Evolutionary conservation across 2,329 filamentous ascomycete species (phyloP).

Genomic region (Aspergillus tanneri): DNA sequence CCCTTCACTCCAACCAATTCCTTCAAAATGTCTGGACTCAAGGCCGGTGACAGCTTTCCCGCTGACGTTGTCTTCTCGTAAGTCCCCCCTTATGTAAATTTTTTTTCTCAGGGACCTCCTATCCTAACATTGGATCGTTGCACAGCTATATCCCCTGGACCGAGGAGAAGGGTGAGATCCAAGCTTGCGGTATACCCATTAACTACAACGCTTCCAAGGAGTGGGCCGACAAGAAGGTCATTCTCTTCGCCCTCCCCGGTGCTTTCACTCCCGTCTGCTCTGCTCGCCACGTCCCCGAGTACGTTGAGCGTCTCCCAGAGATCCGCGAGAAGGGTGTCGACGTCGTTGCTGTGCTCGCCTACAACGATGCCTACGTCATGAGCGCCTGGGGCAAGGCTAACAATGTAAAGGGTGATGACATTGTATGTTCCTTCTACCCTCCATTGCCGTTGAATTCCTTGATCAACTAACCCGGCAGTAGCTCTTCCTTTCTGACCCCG

Average conservation of each 20-base stretch:
- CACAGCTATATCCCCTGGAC: constrained; percentile 77
- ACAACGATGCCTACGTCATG: constrained; percentile 86
- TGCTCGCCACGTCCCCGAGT: constrained; percentile 75
- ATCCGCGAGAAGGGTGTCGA: constrained; percentile 81
- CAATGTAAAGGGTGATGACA: constrained; percentile 68
- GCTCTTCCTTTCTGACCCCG: constrained; percentile 75
- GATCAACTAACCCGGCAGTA: constrained; percentile 27
- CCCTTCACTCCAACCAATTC: constrained; percentile 3
- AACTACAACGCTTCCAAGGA: constrained; percentile 78
- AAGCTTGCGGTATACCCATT: constrained; percentile 73
- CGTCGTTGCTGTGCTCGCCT: constrained; percentile 74
- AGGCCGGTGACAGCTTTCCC: constrained; percentile 81
- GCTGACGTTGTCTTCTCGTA: constrained; percentile 74
- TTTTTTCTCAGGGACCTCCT: too few species aligned
- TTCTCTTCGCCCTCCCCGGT: constrained; percentile 67
- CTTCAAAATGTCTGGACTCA: constrained; percentile 63
- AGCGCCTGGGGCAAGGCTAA: constrained; percentile 89
- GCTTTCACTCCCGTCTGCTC: constrained; percentile 89
- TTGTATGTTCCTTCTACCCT: constrained; percentile 48
- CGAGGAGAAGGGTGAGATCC: constrained; percentile 66
- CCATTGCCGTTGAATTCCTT: neutral
- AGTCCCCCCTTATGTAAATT: constrained; percentile 28
- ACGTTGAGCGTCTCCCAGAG: constrained; percentile 68
- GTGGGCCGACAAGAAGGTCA: constrained; percentile 69
- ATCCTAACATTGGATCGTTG: constrained; percentile 9